Evolutionary conservation across 2,329 filamentous ascomycete species (phyloP).

Genomic region (Trichoderma oligosporum): DNA sequence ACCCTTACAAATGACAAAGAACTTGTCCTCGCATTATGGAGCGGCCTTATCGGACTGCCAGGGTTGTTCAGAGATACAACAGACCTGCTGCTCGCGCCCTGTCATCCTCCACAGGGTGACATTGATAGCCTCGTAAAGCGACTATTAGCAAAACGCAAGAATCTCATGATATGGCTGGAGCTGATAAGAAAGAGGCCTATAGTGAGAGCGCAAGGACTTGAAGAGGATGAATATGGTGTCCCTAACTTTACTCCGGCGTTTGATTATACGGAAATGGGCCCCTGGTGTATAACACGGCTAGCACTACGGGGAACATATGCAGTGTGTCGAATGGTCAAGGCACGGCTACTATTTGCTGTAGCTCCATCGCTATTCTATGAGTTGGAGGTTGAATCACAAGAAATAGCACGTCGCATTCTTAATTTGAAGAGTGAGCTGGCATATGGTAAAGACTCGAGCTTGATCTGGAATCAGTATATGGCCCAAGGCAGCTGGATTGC

Average conservation of each 20-base stretch:
- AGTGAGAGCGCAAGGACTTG: not conserved
- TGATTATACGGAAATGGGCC: not conserved
- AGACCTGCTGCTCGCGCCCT: not conserved
- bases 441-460: not conserved
- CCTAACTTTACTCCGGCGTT: not conserved
- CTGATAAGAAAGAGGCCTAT: not conserved
- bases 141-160: slow-evolving; percentile 1
- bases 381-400: not conserved
- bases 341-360: not conserved
- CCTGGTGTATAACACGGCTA: slow-evolving; percentile 7
- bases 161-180: slow-evolving; percentile 4
- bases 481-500: slow-evolving; percentile 13
- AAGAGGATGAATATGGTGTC: slow-evolving; percentile 4
- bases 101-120: not conserved
- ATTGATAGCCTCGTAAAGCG: not conserved
- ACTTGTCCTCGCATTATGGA: not conserved
- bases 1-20: slow-evolving; percentile 9
- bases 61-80: slow-evolving; percentile 5
- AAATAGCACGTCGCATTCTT: not conserved
- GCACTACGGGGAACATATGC: slow-evolving; percentile 4
- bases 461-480: slow-evolving; percentile 8
- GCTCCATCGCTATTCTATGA: not conserved
- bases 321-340: slow-evolving; percentile 15
- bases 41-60: slow-evolving; percentile 1
- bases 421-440: slow-evolving; percentile 1